Evolutionary conservation across 768 basidiomycete species (phyloP).

Genomic region (Pleurotus djamor): DNA sequence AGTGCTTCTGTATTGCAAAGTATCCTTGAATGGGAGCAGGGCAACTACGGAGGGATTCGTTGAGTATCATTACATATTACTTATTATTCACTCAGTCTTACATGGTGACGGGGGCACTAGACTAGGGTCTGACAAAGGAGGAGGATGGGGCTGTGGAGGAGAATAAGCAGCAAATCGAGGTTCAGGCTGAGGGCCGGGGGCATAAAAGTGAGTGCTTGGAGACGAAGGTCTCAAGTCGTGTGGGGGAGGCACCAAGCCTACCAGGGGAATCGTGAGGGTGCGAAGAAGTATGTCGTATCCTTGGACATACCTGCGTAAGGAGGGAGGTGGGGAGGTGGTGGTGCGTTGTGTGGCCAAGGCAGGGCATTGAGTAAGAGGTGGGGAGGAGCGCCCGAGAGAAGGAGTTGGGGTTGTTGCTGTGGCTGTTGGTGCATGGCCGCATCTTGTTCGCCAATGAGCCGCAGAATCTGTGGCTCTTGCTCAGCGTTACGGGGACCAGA

Average conservation of each 20-base stretch:
- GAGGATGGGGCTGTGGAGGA: background rate
- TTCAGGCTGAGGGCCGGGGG: background rate
- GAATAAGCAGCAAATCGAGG: background rate
- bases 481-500: slow-evolving; percentile 58
- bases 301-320: slow-evolving; percentile 9
- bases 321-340: slow-evolving; percentile 17
- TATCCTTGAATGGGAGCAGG: background rate
- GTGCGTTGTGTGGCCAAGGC: slow-evolving; percentile 16
- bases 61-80: slow-evolving; percentile 7
- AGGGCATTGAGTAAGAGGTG: too few relatives aligned
- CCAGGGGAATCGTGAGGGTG: background rate
- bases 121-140: slow-evolving; percentile 33
- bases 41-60: background rate
- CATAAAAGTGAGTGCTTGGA: slow-evolving; percentile 3
- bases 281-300: background rate
- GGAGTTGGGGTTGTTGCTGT: background rate
- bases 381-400: too few relatives aligned
- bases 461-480: slow-evolving; percentile 54
- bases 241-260: background rate
- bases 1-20: background rate
- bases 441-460: slow-evolving; percentile 38
- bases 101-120: slow-evolving; percentile 50
- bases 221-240: slow-evolving; percentile 8
- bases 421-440: slow-evolving; percentile 29
- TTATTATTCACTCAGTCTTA: slow-evolving; percentile 43